Evolutionary conservation across 345 rosid species (phyloP).

Genomic region (Citropsis articulata): DNA sequence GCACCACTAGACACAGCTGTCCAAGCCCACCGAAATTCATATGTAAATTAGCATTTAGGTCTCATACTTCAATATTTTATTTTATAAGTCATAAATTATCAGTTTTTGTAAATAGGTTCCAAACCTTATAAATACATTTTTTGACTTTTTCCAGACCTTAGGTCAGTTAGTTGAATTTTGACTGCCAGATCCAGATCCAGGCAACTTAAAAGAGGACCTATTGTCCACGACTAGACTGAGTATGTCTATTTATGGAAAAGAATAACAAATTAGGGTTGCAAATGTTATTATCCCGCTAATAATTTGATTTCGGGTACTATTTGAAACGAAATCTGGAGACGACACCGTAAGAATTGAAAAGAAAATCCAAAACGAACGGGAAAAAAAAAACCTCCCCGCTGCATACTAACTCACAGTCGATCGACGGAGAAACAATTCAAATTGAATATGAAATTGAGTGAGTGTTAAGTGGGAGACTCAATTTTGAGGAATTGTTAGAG

Average conservation of each 20-base stretch:
- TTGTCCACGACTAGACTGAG: too few species aligned
- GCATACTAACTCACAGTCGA: not conserved
- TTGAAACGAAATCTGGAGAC: slow-evolving; percentile 7
- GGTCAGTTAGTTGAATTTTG: too few species aligned
- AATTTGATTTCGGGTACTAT: not conserved
- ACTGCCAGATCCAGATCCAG: too few species aligned
- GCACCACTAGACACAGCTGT: too few species aligned
- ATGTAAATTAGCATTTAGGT: too few species aligned
- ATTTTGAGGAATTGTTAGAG: not conserved
- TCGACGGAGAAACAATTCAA: not conserved
- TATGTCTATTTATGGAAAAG: not conserved
- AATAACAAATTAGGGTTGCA: not conserved
- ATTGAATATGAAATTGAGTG: not conserved
- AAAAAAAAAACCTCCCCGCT: not conserved
- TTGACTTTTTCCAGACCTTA: too few species aligned
- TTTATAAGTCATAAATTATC: too few species aligned
- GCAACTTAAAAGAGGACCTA: too few species aligned
- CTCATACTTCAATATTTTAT: too few species aligned
- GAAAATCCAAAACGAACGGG: not conserved
- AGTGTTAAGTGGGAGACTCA: not conserved
- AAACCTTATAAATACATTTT: too few species aligned
- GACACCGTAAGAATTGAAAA: not conserved
- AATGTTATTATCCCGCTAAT: not conserved
- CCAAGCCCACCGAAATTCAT: too few species aligned
- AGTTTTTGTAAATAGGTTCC: too few species aligned